Conservation (phyloP, 2,329 filamentous ascomycete species). For the Monilinia fructigena region DNA sequence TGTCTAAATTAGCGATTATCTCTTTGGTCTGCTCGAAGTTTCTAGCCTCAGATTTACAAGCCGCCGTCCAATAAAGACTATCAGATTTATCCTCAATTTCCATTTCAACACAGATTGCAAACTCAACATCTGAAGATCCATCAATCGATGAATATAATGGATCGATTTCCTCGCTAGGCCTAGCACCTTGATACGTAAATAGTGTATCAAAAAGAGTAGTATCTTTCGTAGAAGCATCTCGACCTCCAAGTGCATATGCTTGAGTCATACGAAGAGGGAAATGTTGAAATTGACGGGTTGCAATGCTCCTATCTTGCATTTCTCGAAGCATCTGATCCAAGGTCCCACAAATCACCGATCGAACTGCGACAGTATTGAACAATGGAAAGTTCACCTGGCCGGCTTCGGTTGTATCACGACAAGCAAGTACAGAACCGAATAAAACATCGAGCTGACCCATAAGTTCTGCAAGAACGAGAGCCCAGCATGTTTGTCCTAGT, state of each 20-base stretch:
- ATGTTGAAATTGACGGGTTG: slow-evolving; percentile 69
- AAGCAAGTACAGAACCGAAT: slow-evolving; percentile 81
- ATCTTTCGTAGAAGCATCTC: slow-evolving; percentile 28
- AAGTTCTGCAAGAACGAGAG: slow-evolving; percentile 64
- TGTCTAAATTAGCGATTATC: slow-evolving; percentile 60
- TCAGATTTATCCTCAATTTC: slow-evolving; percentile 54
- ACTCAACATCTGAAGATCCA: slow-evolving; percentile 70
- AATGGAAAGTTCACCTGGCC: slow-evolving; percentile 76
- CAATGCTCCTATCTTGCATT: slow-evolving; percentile 67
- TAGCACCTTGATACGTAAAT: slow-evolving; percentile 63
- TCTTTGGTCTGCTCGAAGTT: slow-evolving; percentile 46
- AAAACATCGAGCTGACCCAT: slow-evolving; percentile 67
- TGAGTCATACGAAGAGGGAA: slow-evolving; percentile 73
- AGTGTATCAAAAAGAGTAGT: slow-evolving; percentile 59
- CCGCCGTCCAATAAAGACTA: slow-evolving; percentile 66
- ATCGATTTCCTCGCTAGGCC: slow-evolving; percentile 26
- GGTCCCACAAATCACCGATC: slow-evolving; percentile 70
- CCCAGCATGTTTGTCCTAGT: slow-evolving; percentile 74
- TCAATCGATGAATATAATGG: slow-evolving; percentile 35
- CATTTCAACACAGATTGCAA: slow-evolving; percentile 79
- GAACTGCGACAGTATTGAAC: slow-evolving; percentile 84
- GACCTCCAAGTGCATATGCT: slow-evolving; percentile 45
- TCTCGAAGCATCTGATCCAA: slow-evolving; percentile 64
- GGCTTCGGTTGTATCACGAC: slow-evolving; percentile 71
- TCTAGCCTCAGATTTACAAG: slow-evolving; percentile 61